These are phyloP conservation scores for Eruca vesicaria DNA, from an alignment of 441 rosid species.

Conservation along the genomic window DNA sequence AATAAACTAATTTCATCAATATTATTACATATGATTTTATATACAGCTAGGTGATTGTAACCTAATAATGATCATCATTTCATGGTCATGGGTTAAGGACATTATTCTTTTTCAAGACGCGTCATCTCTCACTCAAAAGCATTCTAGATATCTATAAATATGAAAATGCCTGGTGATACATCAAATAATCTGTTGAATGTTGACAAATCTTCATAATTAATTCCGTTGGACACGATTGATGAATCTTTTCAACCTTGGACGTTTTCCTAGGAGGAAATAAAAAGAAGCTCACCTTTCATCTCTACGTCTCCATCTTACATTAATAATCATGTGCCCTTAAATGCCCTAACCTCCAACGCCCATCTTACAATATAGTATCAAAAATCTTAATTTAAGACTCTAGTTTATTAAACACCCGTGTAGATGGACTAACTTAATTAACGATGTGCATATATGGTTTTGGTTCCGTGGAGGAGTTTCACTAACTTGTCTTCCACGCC, in stretches of 20 bases:
- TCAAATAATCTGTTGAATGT: neutral
- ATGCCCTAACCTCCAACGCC: conserved; percentile 12
- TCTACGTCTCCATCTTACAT: neutral
- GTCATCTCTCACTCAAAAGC: neutral
- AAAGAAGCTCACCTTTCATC: conserved; percentile 1
- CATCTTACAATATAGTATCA: neutral
- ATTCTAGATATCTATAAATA: neutral
- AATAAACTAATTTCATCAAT: too few species aligned
- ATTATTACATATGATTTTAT: too few species aligned
- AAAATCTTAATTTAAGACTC: neutral
- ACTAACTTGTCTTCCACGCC: neutral
- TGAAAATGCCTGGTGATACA: neutral
- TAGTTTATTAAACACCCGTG: neutral
- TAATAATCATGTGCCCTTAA: conserved; percentile 7
- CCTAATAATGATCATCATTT: neutral
- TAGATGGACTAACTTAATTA: neutral
- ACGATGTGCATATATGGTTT: neutral
- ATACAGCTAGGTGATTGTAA: too few species aligned
- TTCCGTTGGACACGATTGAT: neutral
- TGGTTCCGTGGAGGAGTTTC: neutral
- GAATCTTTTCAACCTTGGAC: neutral
- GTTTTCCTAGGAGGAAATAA: neutral
- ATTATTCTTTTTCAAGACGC: neutral
- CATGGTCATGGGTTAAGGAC: neutral
- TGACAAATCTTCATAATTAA: neutral